Evolutionary conservation across 495 filamentous ascomycete genomes (phyloP).

Genomic region (Daldinia loculata): DNA sequence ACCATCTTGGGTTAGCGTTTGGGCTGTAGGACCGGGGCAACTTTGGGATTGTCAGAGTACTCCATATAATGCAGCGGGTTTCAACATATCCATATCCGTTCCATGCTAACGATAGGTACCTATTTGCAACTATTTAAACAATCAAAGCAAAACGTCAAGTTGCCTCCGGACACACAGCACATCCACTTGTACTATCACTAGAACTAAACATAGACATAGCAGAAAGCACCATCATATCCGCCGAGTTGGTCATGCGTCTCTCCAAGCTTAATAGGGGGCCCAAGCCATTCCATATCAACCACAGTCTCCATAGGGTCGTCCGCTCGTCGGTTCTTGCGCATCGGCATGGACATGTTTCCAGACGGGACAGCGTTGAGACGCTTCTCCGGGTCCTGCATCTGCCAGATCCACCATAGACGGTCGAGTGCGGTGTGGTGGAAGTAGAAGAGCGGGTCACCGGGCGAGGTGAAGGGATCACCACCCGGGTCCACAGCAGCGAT

Average conservation of each 20-base stretch:
- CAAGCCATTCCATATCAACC: conserved; percentile 49
- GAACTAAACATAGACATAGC: conserved; percentile 50
- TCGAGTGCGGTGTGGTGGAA: conserved; percentile 67
- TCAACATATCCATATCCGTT: no score
- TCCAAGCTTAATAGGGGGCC: conserved; percentile 43
- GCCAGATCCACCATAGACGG: conserved; percentile 67
- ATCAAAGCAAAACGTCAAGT: background rate
- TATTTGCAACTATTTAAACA: background rate
- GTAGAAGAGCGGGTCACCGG: conserved; percentile 64
- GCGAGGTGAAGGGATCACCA: conserved; percentile 61
- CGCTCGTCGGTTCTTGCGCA: conserved; percentile 21
- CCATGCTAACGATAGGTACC: background rate
- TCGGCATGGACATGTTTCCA: conserved; percentile 38
- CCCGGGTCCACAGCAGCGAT: conserved; percentile 67
- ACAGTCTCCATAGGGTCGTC: conserved; percentile 26
- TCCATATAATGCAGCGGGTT: no score
- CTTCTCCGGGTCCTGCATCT: conserved; percentile 52
- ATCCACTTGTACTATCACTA: background rate
- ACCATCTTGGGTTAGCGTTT: no score
- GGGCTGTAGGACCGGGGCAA: no score
- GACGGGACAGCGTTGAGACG: conserved; percentile 41
- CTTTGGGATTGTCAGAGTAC: no score
- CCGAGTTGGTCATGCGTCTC: conserved; percentile 52
- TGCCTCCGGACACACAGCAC: background rate
- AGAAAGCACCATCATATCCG: conserved; percentile 47